Base-by-base conservation (phyloP, 768 basidiomycete genomes). In the Fomitopsis pulvina region DNA sequence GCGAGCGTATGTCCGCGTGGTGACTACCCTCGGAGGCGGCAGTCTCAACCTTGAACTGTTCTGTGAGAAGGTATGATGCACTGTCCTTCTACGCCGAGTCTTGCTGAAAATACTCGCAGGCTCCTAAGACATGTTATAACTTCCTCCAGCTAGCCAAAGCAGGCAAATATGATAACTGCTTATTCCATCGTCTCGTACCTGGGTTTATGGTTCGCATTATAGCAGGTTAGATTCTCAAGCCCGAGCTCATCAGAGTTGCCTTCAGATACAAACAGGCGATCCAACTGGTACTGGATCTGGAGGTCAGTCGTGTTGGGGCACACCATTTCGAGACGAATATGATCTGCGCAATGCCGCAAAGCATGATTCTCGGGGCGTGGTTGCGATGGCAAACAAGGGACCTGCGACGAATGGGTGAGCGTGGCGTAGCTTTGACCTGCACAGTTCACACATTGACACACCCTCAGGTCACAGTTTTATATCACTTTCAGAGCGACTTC, bases 121-220 rank as follows among this genome's bases (percentile, higher is more conserved):
- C 95, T 9, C 96, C 96, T 0, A 94, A 96, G 69, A 97, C 96
- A 1, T 97, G 94, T 59, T 99, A 99, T 66, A 99, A 99, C 65
- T 99, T 97, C 67, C 69, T 99, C 25, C 90, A 90, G 85, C 79
- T 99, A 7, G 94, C 96, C 0, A 80, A 83, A 53, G 75, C 83
- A 21, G 92, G 93, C 8, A 93, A 94, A 60, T 99, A 97, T 60
- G 83, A 97, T 56, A 72, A 91, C 57, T 84, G 83, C 51, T 67
- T 92, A 21, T 99, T 98, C 66, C 95, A 99, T 63, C 81, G 95
- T 18, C 71, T 95, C 24, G 89, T 97, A 11, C 94, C 93, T 4
- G 92, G 87, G 0, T 96, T 96, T 63, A 97, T 97, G 95, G 92
- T 92, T 52, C 45, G 73, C 10, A 40, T 9, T 20, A 5, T 25